Evolutionary conservation across 2,329 filamentous ascomycete species (phyloP).

Genomic region (Neofusicoccum laricinum): DNA sequence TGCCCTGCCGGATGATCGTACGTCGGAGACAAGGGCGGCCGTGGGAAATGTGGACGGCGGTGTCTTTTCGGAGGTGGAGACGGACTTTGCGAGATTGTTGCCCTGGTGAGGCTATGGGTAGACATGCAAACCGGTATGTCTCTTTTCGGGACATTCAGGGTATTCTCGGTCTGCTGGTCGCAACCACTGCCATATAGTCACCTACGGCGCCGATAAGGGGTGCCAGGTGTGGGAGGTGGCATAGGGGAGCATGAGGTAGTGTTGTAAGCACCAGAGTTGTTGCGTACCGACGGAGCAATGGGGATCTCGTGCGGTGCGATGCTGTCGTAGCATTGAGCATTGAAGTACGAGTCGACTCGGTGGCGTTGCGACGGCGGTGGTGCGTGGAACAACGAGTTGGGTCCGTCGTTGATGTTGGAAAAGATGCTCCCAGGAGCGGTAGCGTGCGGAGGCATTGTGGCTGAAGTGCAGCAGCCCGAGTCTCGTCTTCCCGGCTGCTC

Average conservation of each 20-base stretch:
- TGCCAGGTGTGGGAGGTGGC: neutral
- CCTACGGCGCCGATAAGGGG: neutral
- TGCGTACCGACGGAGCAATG: neutral
- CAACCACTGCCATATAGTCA: slow-evolving; percentile 6
- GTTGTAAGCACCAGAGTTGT: neutral
- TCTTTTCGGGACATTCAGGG: neutral
- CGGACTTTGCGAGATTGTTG: neutral
- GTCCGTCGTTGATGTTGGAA: slow-evolving; percentile 1
- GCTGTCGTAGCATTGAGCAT: neutral
- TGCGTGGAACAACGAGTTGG: slow-evolving; percentile 1
- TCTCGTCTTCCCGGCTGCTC: neutral
- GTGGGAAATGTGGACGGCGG: neutral
- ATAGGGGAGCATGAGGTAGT: neutral
- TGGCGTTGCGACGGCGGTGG: neutral
- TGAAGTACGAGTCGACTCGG: neutral
- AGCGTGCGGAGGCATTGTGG: neutral
- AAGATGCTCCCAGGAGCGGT: neutral
- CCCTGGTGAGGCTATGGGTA: neutral
- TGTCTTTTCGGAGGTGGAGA: neutral
- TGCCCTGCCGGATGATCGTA: neutral
- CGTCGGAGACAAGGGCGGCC: neutral
- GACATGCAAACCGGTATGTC: neutral
- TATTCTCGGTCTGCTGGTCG: neutral
- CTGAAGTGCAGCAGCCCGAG: neutral
- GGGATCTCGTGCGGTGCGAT: slow-evolving; percentile 1